Conservation (phyloP, 768 basidiomycete genomes). For the Trametes punicea region DNA sequence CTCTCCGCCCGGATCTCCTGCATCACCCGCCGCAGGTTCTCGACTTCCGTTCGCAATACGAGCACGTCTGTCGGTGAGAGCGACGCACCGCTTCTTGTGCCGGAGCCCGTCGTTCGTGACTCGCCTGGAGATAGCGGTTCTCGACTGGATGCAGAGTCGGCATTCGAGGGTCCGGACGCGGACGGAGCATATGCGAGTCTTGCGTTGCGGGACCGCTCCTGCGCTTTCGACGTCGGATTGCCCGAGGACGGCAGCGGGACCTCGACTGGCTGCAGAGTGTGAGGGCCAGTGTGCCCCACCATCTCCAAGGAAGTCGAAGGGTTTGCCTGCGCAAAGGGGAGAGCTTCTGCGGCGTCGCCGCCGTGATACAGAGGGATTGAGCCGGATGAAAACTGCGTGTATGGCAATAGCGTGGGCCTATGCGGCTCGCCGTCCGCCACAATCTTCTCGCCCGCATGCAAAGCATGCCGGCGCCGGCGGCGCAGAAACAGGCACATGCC, state of each 20-base stretch:
- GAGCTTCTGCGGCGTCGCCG: not conserved
- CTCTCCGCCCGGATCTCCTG: slow-evolving; percentile 25
- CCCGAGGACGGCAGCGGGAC: not conserved
- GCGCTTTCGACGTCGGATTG: not conserved
- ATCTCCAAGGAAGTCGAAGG: not conserved
- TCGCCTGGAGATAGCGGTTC: slow-evolving; percentile 6
- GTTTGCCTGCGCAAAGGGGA: not conserved
- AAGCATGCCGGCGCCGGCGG: not conserved
- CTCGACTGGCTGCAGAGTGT: not conserved
- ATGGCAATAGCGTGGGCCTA: slow-evolving; percentile 5
- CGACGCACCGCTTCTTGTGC: not conserved
- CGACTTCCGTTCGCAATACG: slow-evolving; percentile 30
- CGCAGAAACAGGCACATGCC: slow-evolving; percentile 1
- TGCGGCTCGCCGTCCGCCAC: not conserved
- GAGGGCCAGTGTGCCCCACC: not conserved
- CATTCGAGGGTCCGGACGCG: not conserved
- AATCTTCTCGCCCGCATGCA: not conserved
- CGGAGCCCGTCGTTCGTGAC: not conserved
- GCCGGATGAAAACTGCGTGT: not conserved
- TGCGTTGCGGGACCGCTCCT: slow-evolving; percentile 5
- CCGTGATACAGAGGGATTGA: not conserved
- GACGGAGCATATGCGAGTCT: slow-evolving; percentile 2
- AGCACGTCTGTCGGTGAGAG: slow-evolving; percentile 22
- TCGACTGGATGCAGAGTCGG: slow-evolving; percentile 4
- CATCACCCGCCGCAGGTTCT: slow-evolving; percentile 28